These are phyloP conservation scores for Quercus glauca DNA, from an alignment of 306 rosid genomes.

Conservation along the genomic window DNA sequence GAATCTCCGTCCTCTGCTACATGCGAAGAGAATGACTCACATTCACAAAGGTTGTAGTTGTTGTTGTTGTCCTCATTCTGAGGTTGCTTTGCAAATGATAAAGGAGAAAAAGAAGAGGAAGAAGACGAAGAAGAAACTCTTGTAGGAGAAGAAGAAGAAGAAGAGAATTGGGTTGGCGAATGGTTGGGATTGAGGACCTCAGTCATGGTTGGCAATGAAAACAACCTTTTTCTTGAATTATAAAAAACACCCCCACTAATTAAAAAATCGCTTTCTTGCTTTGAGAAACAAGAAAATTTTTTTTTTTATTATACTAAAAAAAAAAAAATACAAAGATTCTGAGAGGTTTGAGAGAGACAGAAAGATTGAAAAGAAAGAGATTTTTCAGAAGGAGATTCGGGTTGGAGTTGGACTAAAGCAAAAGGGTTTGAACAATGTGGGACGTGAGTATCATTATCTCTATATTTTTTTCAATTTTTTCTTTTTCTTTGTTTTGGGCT, in stretches of 20 bases:
- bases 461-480: neutral
- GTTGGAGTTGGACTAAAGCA: constrained; percentile 41
- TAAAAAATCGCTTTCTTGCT: constrained; percentile 11
- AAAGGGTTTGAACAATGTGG: constrained; percentile 29
- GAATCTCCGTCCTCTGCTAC: constrained; percentile 27
- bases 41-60: constrained; percentile 8
- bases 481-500: neutral
- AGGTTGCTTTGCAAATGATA: constrained; percentile 9
- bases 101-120: constrained; percentile 13
- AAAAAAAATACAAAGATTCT: neutral
- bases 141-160: constrained; percentile 35
- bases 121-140: constrained; percentile 38
- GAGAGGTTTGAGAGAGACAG: neutral
- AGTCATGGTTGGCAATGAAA: constrained; percentile 80
- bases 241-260: constrained; percentile 1
- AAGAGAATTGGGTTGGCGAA: constrained; percentile 47
- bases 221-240: constrained; percentile 38
- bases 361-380: neutral
- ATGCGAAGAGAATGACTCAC: constrained; percentile 23
- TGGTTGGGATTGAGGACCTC: constrained; percentile 50
- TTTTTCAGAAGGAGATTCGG: constrained; percentile 9
- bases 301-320: constrained; percentile 12
- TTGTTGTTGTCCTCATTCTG: constrained; percentile 30
- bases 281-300: constrained; percentile 14
- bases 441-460: constrained; percentile 64